Base-by-base conservation (phyloP, 2,329 filamentous ascomycete genomes). In the Stagonosporopsis rhizophila region DNA sequence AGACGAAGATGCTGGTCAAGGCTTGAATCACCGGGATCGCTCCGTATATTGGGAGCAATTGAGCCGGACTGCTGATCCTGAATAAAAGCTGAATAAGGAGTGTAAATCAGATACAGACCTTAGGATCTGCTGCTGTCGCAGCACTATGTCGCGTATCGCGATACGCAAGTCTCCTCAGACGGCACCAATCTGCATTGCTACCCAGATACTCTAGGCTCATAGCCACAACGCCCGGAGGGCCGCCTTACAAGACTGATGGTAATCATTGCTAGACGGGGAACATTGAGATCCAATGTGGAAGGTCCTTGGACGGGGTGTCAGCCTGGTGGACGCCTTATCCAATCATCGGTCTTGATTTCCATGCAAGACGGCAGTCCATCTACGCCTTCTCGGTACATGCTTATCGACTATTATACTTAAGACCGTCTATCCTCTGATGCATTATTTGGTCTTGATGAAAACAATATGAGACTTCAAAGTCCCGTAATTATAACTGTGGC, bases 401-500 rank as follows among this genome's bases (percentile, higher is more conserved):
- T 17, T n/a, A 19, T 39, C 12, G 34, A 47, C n/a, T 19, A 17
- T 7, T 2, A 30, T 22, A 27, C 23, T 39, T 30, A 30, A 39
- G 23, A 30, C 17, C 2, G 4, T 14, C 20, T 1, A 17, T 20
- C 44, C 8, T 12, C 27, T 30, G 40, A 8, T 15, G 15, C 12
- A 15, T 4, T 47, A 14, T 14, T 19, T 28, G 15, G 11, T 23
- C 14, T 20, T 11, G 23, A 39, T 20, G 19, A 23, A 12, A n/a
- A 12, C n/a, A 47, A 22, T 2, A 39, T 47, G 44, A 30, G 17
- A 30, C n/a, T 9, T 11, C 34, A 39, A 6, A 80, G 72, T 32
- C 3, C 11, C 17, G 17, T 38, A 4, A 3, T 19, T 15, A 14
- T 15, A 23, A 37, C 12, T 28, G 14, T 38, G 39, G 40, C 32